A percentile compares a stretch with the other conserved stretches of the same genome.
Evolutionary conservation across 1,139 yeast species (phyloP).

Genomic region (Arxiozyma bovina): DNA sequence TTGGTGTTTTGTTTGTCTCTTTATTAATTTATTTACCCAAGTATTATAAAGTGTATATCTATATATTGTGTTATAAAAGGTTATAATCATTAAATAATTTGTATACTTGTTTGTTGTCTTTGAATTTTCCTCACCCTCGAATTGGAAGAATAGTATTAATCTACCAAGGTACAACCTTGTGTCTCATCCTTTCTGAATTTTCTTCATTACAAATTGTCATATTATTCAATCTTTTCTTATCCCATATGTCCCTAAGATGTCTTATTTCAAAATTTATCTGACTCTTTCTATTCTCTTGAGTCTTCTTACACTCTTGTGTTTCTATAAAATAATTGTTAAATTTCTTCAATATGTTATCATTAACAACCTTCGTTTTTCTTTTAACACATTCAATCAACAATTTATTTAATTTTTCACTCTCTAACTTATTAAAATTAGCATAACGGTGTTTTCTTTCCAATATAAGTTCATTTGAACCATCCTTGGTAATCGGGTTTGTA

Average conservation of each 20-base stretch:
- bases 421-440: background rate
- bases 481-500: background rate
- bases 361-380: background rate
- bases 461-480: background rate
- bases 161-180: slow-evolving; percentile 11
- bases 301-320: slow-evolving; percentile 43
- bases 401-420: background rate
- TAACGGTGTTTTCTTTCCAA: background rate
- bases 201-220: slow-evolving; percentile 57
- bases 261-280: slow-evolving; percentile 27
- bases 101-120: background rate
- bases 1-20: background rate
- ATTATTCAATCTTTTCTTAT: slow-evolving; percentile 33
- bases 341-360: background rate
- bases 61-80: too few species aligned
- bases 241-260: slow-evolving; percentile 39
- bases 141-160: slow-evolving; percentile 2
- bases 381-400: background rate
- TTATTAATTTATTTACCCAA: background rate
- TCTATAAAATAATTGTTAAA: slow-evolving; percentile 46
- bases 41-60: too few species aligned
- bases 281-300: slow-evolving; percentile 1
- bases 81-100: background rate
- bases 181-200: slow-evolving; percentile 50
- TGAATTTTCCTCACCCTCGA: background rate